Evolutionary conservation across 2,329 filamentous ascomycete genomes (phyloP).

Genomic region (Ophiostoma piceae): DNA sequence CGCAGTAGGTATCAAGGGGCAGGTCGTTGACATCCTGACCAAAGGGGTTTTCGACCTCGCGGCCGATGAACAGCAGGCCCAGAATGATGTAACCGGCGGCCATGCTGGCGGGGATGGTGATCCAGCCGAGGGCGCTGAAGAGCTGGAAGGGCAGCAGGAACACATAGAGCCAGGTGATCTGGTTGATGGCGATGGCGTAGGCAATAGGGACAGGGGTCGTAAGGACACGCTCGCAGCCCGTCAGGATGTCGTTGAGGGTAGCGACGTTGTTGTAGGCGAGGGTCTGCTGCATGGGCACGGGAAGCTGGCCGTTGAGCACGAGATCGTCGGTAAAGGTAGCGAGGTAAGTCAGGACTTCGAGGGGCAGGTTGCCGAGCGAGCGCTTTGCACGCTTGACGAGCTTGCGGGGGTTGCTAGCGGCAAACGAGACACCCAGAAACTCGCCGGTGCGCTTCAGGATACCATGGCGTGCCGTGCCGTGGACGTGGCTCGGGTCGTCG

Average conservation of each 20-base stretch:
- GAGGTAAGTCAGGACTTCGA: constrained; percentile 66
- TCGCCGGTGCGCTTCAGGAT: constrained; percentile 53
- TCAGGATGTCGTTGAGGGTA: constrained; percentile 58
- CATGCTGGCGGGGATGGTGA: constrained; percentile 63
- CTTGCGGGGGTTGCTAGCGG: constrained; percentile 64
- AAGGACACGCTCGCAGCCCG: constrained; percentile 63
- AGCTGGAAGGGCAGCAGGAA: constrained; percentile 68
- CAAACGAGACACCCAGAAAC: constrained; percentile 62
- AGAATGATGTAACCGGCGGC: constrained; percentile 67
- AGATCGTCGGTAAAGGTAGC: constrained; percentile 56
- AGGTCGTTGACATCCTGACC: constrained; percentile 64
- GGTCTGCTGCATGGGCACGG: constrained; percentile 47
- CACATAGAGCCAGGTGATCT: constrained; percentile 72
- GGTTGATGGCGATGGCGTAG: constrained; percentile 68
- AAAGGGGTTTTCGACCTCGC: constrained; percentile 65
- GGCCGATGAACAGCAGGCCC: constrained; percentile 59
- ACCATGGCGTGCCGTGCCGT: constrained; percentile 30
- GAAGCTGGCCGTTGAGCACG: constrained; percentile 45
- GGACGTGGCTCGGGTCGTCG: constrained; percentile 36
- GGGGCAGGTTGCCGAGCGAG: constrained; percentile 64
- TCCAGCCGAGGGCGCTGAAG: constrained; percentile 52
- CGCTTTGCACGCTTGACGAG: constrained; percentile 60
- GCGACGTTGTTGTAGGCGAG: constrained; percentile 41
- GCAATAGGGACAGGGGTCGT: constrained; percentile 67
- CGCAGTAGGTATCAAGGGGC: constrained; percentile 59